Percentiles rank a stretch among this genome's conserved stretches.
These are phyloP conservation scores for Fragaria iinumae DNA, from an alignment of 306 rosid species.

Conservation along the genomic window DNA sequence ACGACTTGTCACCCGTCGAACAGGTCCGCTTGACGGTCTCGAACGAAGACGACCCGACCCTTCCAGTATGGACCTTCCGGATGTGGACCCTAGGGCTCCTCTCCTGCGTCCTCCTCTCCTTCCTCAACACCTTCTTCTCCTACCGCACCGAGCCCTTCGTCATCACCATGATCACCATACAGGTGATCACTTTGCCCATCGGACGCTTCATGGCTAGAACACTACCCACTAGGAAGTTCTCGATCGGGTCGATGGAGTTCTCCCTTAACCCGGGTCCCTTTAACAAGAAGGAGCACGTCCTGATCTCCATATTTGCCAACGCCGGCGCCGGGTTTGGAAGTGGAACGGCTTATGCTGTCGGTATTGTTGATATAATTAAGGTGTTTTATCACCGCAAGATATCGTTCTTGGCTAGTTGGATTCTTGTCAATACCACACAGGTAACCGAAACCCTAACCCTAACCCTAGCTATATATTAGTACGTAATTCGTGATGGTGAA, in stretches of 20 bases:
- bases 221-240: conserved; percentile 43
- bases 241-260: conserved; percentile 30
- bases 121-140: conserved; percentile 78
- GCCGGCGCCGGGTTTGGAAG: conserved; percentile 68
- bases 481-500: too few species aligned
- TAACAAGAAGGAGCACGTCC: conserved; percentile 83
- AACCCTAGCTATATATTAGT: background rate
- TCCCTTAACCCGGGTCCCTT: conserved; percentile 68
- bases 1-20: conserved; percentile 62
- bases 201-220: conserved; percentile 66
- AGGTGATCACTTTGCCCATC: conserved; percentile 60
- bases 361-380: conserved; percentile 58
- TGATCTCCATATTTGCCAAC: conserved; percentile 75
- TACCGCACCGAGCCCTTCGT: conserved; percentile 67
- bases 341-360: conserved; percentile 63
- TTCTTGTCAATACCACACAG: conserved; percentile 72
- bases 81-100: conserved; percentile 75
- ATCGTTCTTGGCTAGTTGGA: conserved; percentile 58
- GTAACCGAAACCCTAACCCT: conserved; percentile 11
- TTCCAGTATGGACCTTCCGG: conserved; percentile 83
- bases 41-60: conserved; percentile 56
- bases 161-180: conserved; percentile 60
- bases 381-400: conserved; percentile 55
- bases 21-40: conserved; percentile 66
- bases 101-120: conserved; percentile 60